These are phyloP conservation scores for Hippophae rhamnoides DNA, from an alignment of 306 rosid genomes.

Conservation along the genomic window DNA sequence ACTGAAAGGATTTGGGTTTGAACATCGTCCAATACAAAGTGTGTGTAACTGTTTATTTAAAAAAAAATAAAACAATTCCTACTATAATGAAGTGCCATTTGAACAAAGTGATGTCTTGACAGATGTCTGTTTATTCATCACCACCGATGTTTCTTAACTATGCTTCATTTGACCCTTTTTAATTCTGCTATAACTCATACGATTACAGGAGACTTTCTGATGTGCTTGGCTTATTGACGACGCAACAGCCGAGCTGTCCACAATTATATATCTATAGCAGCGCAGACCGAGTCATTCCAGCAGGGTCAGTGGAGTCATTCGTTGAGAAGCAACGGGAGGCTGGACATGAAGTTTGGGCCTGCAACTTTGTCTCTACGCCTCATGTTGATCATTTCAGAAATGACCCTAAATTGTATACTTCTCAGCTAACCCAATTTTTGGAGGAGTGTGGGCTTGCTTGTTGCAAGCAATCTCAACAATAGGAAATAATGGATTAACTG, in stretches of 20 bases:
- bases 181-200: background rate
- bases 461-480: conserved; percentile 35
- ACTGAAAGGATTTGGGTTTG: no score
- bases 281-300: conserved; percentile 87
- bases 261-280: conserved; percentile 86
- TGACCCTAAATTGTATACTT: conserved; percentile 70
- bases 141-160: no score
- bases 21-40: no score
- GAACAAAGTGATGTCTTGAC: no score
- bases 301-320: conserved; percentile 74
- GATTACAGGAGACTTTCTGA: conserved; percentile 83
- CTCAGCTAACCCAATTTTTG: conserved; percentile 71
- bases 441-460: conserved; percentile 59
- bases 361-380: conserved; percentile 86
- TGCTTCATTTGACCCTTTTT: background rate
- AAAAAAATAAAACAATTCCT: no score
- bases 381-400: conserved; percentile 95
- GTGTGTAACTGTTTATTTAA: no score
- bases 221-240: conserved; percentile 54
- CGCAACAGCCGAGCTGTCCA: conserved; percentile 83
- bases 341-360: conserved; percentile 84
- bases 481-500: background rate
- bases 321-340: conserved; percentile 64
- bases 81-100: no score
- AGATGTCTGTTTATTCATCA: no score